Conservation (phyloP, 2,329 filamentous ascomycete genomes). For the Trichoderma oligosporum region DNA sequence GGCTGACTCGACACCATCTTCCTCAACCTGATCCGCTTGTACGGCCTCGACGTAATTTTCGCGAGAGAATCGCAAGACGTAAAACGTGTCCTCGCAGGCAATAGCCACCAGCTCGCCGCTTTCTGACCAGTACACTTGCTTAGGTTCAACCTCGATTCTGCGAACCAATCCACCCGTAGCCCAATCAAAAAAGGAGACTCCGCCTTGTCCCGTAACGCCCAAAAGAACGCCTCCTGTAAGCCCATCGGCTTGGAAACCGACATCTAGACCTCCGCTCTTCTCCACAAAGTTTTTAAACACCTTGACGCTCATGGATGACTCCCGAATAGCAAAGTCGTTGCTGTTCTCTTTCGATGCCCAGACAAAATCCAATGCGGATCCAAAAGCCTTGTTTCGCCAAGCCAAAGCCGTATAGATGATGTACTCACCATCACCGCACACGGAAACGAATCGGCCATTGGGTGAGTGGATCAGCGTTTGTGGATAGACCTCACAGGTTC, state of each 20-base stretch:
- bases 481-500: slow-evolving; percentile 93
- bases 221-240: slow-evolving; percentile 84
- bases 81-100: slow-evolving; percentile 92
- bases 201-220: slow-evolving; percentile 91
- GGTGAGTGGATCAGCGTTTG: slow-evolving; percentile 94
- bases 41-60: slow-evolving; percentile 83
- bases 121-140: slow-evolving; percentile 90
- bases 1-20: slow-evolving; percentile 89
- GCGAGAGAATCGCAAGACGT: slow-evolving; percentile 85
- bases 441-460: slow-evolving; percentile 78
- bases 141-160: slow-evolving; percentile 78
- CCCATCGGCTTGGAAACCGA: slow-evolving; percentile 92
- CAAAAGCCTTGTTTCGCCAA: slow-evolving; percentile 96
- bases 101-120: slow-evolving; percentile 89
- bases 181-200: slow-evolving; percentile 97
- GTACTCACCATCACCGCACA: slow-evolving; percentile 94
- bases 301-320: slow-evolving; percentile 91
- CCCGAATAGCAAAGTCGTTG: slow-evolving; percentile 96
- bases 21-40: slow-evolving; percentile 76
- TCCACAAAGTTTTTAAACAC: slow-evolving; percentile 98
- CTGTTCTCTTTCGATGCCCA: slow-evolving; percentile 98
- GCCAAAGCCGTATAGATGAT: slow-evolving; percentile 97
- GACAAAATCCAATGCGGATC: slow-evolving; percentile 89
- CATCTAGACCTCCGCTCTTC: slow-evolving; percentile 81
- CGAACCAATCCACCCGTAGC: slow-evolving; percentile 81